Base-by-base conservation (phyloP, 1,284 basidiomycete species). In the Cryptococcus sp. region DNA sequence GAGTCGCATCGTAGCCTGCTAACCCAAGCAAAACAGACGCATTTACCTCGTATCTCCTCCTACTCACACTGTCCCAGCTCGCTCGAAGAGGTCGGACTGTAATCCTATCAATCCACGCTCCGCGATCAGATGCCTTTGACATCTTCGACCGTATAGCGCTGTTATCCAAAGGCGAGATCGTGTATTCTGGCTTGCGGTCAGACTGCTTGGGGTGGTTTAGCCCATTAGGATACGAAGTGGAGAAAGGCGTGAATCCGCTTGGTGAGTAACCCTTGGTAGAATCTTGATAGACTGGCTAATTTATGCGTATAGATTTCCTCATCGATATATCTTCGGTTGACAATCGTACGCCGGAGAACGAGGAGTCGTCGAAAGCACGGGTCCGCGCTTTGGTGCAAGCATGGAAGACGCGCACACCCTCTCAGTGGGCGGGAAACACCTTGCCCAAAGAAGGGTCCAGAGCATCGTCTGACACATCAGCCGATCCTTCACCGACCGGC, bases 101-200 rank as follows among this genome's bases (percentile, higher is more conserved):
- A 50, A 79, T 84, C 29, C 69, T 83, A 23, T 80, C 79, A 2
- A 76, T 84, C 16, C 83, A 84, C 62, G 81, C 82, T 23, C 83
- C 83, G 0, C 78, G 83, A 5, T 82, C 81, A 17, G 83, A 84
- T 54, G 82, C 81, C 0, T 84, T 81, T 62, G 56, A 65, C 0
- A 68, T 84, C 16, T 83, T 84, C 59, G 79, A 81, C 61, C 70
- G 78, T 1, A 74, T 84, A 49, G 72, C 79, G 16, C 74, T 84
- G 2, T 68, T 84, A 13, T 78, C 80, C 16, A 78, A 79, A 61
- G 82, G 83, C 10, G 62, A 71, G n/a, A 75, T 82, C 13, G 78
- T 82, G 6, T 84, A 80, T 62, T 79, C 78, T 19, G 83, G 82
- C 2, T 63, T 59, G 16, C 66, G 75, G 11, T 52, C 58, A 3